A percentile compares a stretch with the other conserved stretches of the same genome.
Conservation (phyloP, 2,329 filamentous ascomycete genomes). For the Penicillium paneum region DNA sequence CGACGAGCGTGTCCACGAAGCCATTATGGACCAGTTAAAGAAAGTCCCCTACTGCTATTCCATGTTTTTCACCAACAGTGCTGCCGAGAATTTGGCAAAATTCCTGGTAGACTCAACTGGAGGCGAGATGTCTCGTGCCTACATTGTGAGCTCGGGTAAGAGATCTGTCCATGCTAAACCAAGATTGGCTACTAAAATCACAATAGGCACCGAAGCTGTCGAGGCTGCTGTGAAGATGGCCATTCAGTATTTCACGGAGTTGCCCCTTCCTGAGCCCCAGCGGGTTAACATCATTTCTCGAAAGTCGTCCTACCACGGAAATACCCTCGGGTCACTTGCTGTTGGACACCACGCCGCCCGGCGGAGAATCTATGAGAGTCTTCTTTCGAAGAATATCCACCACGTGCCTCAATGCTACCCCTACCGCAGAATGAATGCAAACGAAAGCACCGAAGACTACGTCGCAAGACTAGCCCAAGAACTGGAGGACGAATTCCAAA, state of each 20-base stretch:
- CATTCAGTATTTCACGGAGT: conserved; percentile 61
- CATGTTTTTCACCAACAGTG: conserved; percentile 53
- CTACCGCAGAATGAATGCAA: conserved; percentile 53
- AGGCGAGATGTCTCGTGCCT: conserved; percentile 52
- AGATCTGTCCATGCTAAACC: neutral
- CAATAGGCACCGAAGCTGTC: conserved; percentile 60
- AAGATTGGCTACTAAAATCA: conserved; percentile 2
- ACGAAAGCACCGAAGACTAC: conserved; percentile 56
- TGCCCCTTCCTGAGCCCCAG: conserved; percentile 47
- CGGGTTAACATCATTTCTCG: conserved; percentile 61
- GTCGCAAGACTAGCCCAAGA: conserved; percentile 58
- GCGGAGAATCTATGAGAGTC: conserved; percentile 57
- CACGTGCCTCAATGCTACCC: conserved; percentile 63
- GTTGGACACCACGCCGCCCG: conserved; percentile 61
- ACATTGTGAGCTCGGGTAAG: conserved; percentile 56
- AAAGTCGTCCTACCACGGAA: conserved; percentile 65
- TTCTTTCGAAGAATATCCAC: conserved; percentile 54
- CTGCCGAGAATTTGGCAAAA: conserved; percentile 51
- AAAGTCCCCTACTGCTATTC: conserved; percentile 57
- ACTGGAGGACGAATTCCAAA: conserved; percentile 62
- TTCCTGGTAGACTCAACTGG: conserved; percentile 49
- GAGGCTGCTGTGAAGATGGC: conserved; percentile 65
- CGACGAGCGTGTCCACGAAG: conserved; percentile 57
- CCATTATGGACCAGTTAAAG: conserved; percentile 57
- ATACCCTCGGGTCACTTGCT: conserved; percentile 64